Percentiles rank a stretch among this genome's conserved stretches.
phyloP scores from a whole-genome alignment of 23 red algal genomes.

The Gracilariopsis chorda region DNA sequence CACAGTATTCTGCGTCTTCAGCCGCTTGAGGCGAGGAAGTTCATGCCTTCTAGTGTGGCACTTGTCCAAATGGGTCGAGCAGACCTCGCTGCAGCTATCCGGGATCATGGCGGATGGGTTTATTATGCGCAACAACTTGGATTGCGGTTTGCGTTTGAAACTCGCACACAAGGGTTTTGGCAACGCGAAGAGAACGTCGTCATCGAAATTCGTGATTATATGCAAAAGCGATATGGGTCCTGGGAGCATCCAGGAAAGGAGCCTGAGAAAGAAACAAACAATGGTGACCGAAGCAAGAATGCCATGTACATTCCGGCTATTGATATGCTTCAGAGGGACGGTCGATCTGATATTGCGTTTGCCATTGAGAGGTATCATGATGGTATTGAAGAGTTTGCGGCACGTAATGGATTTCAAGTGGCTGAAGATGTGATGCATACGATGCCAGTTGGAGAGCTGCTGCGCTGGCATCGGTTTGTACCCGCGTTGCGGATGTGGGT shows the following conservation, averaged over 20 bases:
- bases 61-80: conserved; percentile 59
- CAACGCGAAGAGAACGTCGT: conserved; percentile 43
- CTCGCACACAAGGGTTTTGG: conserved; percentile 74
- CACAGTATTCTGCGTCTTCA: conserved; percentile 26
- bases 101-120: conserved; percentile 80
- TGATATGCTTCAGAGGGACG: conserved; percentile 79
- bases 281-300: background rate
- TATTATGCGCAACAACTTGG: conserved; percentile 70
- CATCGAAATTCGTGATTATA: conserved; percentile 52
- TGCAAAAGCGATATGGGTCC: conserved; percentile 37
- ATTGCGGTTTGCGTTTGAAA: conserved; percentile 24
- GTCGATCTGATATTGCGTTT: conserved; percentile 85
- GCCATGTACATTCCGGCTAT: conserved; percentile 23
- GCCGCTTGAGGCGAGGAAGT: conserved; percentile 16
- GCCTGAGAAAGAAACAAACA: background rate
- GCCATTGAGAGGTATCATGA: conserved; percentile 80
- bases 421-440: conserved; percentile 2
- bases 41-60: conserved; percentile 68
- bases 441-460: background rate
- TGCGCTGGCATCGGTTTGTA: conserved; percentile 5
- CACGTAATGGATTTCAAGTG: background rate
- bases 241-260: conserved; percentile 33
- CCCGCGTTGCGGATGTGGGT: conserved; percentile 59
- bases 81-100: conserved; percentile 77
- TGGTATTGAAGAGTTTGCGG: conserved; percentile 50